Evolutionary conservation across 495 filamentous ascomycete species (phyloP).

Genomic region (Aspergillus panamensis): DNA sequence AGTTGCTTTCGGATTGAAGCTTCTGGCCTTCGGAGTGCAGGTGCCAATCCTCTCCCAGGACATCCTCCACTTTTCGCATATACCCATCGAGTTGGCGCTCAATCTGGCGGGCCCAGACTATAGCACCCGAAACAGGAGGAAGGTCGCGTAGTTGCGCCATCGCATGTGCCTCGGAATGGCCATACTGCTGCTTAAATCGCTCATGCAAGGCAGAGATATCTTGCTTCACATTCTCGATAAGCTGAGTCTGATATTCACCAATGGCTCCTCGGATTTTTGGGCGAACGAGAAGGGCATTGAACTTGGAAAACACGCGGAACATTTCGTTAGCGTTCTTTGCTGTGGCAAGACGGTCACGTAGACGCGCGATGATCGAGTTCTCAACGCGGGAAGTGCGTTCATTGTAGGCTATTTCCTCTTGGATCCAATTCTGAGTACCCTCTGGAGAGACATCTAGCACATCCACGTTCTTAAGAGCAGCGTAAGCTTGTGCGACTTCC

Average conservation of each 20-base stretch:
- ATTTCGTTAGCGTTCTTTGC: conserved; percentile 97
- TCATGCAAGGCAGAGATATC: conserved; percentile 92
- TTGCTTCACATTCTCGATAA: conserved; percentile 95
- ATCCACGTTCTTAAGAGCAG: conserved; percentile 88
- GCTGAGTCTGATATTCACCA: conserved; percentile 92
- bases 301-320: conserved; percentile 99
- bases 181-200: conserved; percentile 97
- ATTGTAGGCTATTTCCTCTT: conserved; percentile 92
- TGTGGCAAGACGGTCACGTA: conserved; percentile 89
- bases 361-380: conserved; percentile 94
- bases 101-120: conserved; percentile 96
- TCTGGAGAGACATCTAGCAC: conserved; percentile 86
- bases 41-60: conserved; percentile 89
- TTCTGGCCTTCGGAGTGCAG: conserved; percentile 94
- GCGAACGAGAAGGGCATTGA: conserved; percentile 96
- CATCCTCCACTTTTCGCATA: conserved; percentile 96
- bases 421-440: conserved; percentile 85
- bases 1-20: conserved; percentile 76
- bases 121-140: conserved; percentile 90
- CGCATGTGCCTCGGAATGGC: conserved; percentile 92
- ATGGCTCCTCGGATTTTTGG: conserved; percentile 98
- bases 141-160: conserved; percentile 97
- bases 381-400: conserved; percentile 94
- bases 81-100: conserved; percentile 90
- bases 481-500: conserved; percentile 91